A percentile compares a stretch with the other conserved stretches of the same genome.
phyloP scores from a whole-genome alignment of 768 basidiomycete species.

The Thelephora aurantiotincta region DNA sequence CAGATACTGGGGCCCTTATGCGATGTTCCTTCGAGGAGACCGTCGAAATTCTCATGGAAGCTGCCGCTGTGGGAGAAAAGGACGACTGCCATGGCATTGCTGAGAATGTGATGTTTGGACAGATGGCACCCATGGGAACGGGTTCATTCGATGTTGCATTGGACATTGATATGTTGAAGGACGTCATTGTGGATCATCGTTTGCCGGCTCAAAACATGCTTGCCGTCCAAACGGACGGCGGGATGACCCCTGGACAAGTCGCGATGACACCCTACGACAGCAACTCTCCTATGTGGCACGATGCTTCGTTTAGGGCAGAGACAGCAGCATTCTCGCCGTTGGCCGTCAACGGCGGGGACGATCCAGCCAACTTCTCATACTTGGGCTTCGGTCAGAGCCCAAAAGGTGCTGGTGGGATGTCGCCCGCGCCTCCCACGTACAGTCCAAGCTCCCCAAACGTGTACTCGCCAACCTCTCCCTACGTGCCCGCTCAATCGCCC shows the following conservation, averaged over 20 bases:
- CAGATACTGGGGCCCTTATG: slow-evolving; percentile 98
- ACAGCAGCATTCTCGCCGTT: slow-evolving; percentile 92
- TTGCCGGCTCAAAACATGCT: slow-evolving; percentile 76
- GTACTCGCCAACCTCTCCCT: slow-evolving; percentile 84
- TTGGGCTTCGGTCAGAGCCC: slow-evolving; percentile 81
- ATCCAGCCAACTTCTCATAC: slow-evolving; percentile 60
- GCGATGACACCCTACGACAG: slow-evolving; percentile 96
- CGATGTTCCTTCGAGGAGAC: slow-evolving; percentile 99
- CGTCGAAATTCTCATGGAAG: slow-evolving; percentile 97
- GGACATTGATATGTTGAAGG: slow-evolving; percentile 97
- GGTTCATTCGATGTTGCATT: slow-evolving; percentile 92
- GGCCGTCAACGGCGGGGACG: slow-evolving; percentile 72
- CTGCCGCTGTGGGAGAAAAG: slow-evolving; percentile 94
- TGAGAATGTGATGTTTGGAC: slow-evolving; percentile 98
- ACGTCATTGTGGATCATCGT: slow-evolving; percentile 93
- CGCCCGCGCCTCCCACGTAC: slow-evolving; percentile 77
- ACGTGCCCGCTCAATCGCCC: slow-evolving; percentile 76
- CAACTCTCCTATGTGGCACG: slow-evolving; percentile 71
- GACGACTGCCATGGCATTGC: slow-evolving; percentile 97
- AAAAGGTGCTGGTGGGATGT: slow-evolving; percentile 72
- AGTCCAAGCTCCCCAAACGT: slow-evolving; percentile 85
- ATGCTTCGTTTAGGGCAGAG: slow-evolving; percentile 66
- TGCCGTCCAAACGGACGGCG: slow-evolving; percentile 66
- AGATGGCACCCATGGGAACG: slow-evolving; percentile 99
- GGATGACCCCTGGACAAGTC: slow-evolving; percentile 83